Conservation (phyloP, 2,329 filamentous ascomycete species). For the Fusarium falciforme region DNA sequence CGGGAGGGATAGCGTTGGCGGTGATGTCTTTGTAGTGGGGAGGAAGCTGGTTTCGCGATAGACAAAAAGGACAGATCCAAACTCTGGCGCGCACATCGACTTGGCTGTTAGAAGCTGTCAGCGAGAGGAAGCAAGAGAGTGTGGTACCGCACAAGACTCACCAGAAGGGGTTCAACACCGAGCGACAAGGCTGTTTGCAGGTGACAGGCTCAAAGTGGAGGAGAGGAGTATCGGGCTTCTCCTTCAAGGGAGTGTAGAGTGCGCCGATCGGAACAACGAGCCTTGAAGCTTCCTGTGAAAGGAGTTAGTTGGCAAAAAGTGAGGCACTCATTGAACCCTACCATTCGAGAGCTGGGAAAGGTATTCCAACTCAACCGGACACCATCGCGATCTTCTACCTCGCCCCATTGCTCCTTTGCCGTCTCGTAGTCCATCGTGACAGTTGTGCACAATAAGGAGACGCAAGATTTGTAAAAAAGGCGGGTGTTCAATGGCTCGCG, state of each 20-base stretch:
- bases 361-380: conserved; percentile 98
- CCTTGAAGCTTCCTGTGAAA: conserved; percentile 83
- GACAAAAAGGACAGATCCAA: conserved; percentile 91
- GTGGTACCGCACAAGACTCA: conserved; percentile 57
- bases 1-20: conserved; percentile 82
- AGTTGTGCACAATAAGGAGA: neutral
- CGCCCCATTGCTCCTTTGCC: conserved; percentile 95
- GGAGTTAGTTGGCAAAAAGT: conserved; percentile 10
- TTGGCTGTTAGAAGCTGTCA: conserved; percentile 64
- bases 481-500: too few relatives aligned
- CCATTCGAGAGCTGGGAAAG: conserved; percentile 98
- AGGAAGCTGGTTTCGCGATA: conserved; percentile 84
- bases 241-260: conserved; percentile 94
- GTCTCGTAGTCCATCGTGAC: conserved; percentile 86
- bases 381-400: conserved; percentile 96
- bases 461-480: neutral
- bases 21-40: conserved; percentile 93
- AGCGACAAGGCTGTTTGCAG: conserved; percentile 95
- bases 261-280: conserved; percentile 96
- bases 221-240: conserved; percentile 88
- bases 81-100: conserved; percentile 85
- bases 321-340: conserved; percentile 54
- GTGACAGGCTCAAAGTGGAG: conserved; percentile 96
- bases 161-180: conserved; percentile 97
- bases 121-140: neutral